Conservation (phyloP, 768 basidiomycete species). For the Podaxis sp. region DNA sequence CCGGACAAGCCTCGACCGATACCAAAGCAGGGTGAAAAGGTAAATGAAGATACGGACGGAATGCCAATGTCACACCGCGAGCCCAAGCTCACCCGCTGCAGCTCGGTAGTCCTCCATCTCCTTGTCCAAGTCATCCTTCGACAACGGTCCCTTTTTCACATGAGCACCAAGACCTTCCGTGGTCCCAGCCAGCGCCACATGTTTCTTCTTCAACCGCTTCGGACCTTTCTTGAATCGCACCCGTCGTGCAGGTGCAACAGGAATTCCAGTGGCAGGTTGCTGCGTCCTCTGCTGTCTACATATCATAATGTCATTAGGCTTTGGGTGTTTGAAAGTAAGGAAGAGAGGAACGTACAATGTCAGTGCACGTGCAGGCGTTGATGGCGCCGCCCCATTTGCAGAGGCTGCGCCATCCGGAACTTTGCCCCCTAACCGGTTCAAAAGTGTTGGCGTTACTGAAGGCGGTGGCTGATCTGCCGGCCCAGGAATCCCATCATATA, state of each 20-base stretch:
- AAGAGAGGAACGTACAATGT: constrained; percentile 5
- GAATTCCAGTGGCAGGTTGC: constrained; percentile 14
- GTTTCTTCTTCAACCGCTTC: constrained; percentile 59
- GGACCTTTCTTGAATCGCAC: constrained; percentile 68
- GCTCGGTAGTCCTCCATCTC: constrained; percentile 82
- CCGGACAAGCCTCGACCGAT: not conserved
- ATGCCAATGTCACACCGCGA: constrained; percentile 1
- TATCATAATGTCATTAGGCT: not conserved
- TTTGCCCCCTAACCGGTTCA: constrained; percentile 12
- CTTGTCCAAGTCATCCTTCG: constrained; percentile 60
- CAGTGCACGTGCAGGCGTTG: not conserved
- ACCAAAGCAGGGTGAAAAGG: not conserved
- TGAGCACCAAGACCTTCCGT: not conserved
- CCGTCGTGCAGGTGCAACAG: constrained; percentile 30
- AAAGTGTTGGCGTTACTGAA: not conserved
- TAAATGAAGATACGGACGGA: not conserved
- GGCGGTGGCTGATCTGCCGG: constrained; percentile 15
- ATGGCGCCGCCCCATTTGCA: not conserved
- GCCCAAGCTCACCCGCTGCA: constrained; percentile 18
- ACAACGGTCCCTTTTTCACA: constrained; percentile 18
- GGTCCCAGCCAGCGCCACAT: not conserved
- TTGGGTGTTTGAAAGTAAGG: not conserved
- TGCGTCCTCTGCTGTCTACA: constrained; percentile 10
- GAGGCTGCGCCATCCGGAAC: constrained; percentile 4
- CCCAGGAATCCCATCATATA: constrained; percentile 39